Base-by-base conservation (phyloP, 495 filamentous ascomycete species). In the Xylaria castorea region DNA sequence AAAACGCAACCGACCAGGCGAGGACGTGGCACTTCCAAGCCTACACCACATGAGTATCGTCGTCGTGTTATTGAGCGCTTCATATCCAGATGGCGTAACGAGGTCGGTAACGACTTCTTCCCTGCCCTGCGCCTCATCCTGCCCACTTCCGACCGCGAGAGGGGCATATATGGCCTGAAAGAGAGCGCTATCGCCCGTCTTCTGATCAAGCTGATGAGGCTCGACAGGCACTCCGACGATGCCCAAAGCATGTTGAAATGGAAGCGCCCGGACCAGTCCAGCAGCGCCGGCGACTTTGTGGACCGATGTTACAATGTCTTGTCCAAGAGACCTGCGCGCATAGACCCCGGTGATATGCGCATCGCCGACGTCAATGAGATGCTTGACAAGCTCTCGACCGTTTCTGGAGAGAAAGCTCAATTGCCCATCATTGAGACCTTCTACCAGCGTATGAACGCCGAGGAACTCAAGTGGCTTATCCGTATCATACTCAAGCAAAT, bases 401-500 rank as follows among this genome's bases (percentile, higher is more conserved):
- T 91, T 4, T 88, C 88, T 7, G 93, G 93, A 70, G 96, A 98
- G 85, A 92, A 91, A 32, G 84, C 93, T 68, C 95, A 98, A 80
- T 74, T 92, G 60, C 90, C 89, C 1, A 93, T 99, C 51, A 88
- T 97, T 73, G 84, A 89, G 69, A 85, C 90, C 53, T 96, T 98
- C 79, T 99, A 98, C 80, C 87, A 90, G 55, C 86, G 89, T 8
- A 98, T 98, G 95, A 97, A 96, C 77, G 90, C 97, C 0, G 92
- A 96, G 70, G 96, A 99, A 82, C 80, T 99, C 46, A 91, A 91
- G 86, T 99, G 96, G 96, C 82, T 98, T 66, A 92, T 98, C 69
- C 91, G 96, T 6, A 98, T 99, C 68, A 94, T 98, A 53, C 85
- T 99, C 44, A 93, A 93, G 66, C 93, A 97, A 79, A 97, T 98